These are phyloP conservation scores for Pyronema domesticum DNA, from an alignment of 495 filamentous ascomycete species.

Conservation along the genomic window DNA sequence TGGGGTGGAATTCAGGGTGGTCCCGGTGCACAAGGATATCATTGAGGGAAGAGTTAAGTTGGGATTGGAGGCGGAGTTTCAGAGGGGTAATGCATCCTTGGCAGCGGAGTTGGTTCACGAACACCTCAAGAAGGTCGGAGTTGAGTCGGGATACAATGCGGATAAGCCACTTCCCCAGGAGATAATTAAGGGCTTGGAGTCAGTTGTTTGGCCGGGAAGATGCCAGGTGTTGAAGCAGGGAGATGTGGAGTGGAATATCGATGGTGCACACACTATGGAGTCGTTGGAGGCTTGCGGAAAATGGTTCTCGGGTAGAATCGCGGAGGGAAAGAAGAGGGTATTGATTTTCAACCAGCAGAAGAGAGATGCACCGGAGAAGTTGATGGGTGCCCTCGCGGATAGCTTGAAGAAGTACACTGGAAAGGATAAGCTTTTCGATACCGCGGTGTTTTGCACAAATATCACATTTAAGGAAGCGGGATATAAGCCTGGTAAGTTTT, in stretches of 20 bases:
- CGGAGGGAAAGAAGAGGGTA: not conserved
- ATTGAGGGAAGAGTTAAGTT: constrained; percentile 38
- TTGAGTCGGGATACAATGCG: not conserved
- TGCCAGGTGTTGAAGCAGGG: constrained; percentile 58
- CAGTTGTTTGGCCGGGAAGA: constrained; percentile 59
- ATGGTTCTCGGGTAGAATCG: constrained; percentile 47
- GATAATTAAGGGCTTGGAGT: constrained; percentile 52
- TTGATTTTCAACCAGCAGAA: constrained; percentile 94
- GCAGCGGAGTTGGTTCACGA: constrained; percentile 51
- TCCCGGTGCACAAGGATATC: constrained; percentile 47
- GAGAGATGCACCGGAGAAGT: constrained; percentile 35
- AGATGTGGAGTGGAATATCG: constrained; percentile 63
- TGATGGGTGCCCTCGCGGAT: constrained; percentile 20
- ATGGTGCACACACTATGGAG: constrained; percentile 81
- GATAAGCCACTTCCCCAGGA: constrained; percentile 2
- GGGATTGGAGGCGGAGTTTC: constrained; percentile 62
- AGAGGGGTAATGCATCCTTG: constrained; percentile 70
- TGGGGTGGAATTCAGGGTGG: constrained; percentile 39
- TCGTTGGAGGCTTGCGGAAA: constrained; percentile 59
- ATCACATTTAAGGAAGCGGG: constrained; percentile 54
- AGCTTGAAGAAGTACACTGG: not conserved
- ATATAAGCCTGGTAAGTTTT: constrained; percentile 36
- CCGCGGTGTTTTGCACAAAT: constrained; percentile 80
- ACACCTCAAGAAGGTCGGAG: constrained; percentile 4
- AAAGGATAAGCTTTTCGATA: constrained; percentile 40